Evolutionary conservation across 257 asterid species (phyloP), one percentile per base, ranked within the genome.

Genomic region (Forsythia viridissima): DNA sequence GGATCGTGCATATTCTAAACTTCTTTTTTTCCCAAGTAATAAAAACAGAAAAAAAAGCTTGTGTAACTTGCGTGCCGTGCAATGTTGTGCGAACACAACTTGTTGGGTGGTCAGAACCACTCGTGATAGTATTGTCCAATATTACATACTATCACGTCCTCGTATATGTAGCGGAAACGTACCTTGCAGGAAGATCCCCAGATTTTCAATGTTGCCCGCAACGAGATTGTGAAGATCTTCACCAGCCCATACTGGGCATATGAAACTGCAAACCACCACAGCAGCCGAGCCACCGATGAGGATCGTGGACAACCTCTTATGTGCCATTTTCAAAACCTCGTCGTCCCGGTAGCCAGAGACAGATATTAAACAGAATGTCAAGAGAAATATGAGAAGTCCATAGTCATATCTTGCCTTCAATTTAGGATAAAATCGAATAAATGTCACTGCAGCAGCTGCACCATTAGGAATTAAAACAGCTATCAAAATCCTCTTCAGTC

Each of bases 141-240:
- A 30, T 30, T 30, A 30, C 34, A 30, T 30, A 30, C 34, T 30
- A 1, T 30, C 34, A 30, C 34, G 34, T 1, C 34, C 34, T 30
- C 34, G 34, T 30, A 0, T 30, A 30, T 30, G 34, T 30, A 30
- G 34, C 34, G 34, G n/a, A 41, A 8, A 30, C 4, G 11, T 51
- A 78, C 85, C 85, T 68, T 82, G 66, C 52, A 78, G 46, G 83
- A 82, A 82, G 63, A 74, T 72, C 36, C 65, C 80, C 24, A 82
- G 82, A 38, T 78, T 82, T 74, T 82, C 85, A 4, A 82, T 74
- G 71, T 78, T 82, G 34, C 48, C 43, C 2, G 85, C 85, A 63
- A 68, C 74, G 70, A 77, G 82, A 20, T 74, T 78, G 61, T 74
- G 85, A 63, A 82, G 80, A 57, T 82, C 82, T 70, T 65, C 73